Conservation (phyloP, 2,329 filamentous ascomycete species). For the Colletotrichum sp. region DNA sequence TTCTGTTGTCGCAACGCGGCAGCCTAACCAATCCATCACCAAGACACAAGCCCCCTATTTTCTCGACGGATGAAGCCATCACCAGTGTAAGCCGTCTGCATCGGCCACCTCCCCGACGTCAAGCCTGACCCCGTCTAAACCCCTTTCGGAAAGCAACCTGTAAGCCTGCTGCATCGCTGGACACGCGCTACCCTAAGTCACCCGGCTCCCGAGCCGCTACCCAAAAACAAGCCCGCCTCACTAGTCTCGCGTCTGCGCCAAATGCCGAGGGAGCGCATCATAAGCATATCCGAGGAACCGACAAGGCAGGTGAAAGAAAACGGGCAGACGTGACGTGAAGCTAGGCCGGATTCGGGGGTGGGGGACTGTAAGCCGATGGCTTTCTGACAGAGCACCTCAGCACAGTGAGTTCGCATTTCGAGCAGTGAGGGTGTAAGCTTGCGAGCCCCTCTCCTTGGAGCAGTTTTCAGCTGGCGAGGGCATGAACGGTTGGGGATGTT, state of each 20-base stretch:
- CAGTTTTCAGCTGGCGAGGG: background rate
- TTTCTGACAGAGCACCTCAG: background rate
- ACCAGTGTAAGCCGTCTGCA: conserved; percentile 5
- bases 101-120: background rate
- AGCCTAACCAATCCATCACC: background rate
- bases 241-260: background rate
- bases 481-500: background rate
- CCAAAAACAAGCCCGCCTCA: background rate
- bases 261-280: background rate
- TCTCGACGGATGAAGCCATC: conserved; percentile 8
- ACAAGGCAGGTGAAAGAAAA: background rate
- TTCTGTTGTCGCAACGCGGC: background rate
- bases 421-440: background rate
- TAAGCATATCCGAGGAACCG: background rate
- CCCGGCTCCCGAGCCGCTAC: background rate
- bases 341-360: background rate
- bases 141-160: background rate
- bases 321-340: background rate
- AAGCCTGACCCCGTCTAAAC: background rate
- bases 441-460: background rate
- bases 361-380: background rate
- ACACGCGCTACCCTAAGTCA: background rate
- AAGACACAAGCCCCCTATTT: background rate
- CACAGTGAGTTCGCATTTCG: background rate
- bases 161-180: background rate